phyloP scores from a whole-genome alignment of 306 rosid genomes.

The Malus orientalis region DNA sequence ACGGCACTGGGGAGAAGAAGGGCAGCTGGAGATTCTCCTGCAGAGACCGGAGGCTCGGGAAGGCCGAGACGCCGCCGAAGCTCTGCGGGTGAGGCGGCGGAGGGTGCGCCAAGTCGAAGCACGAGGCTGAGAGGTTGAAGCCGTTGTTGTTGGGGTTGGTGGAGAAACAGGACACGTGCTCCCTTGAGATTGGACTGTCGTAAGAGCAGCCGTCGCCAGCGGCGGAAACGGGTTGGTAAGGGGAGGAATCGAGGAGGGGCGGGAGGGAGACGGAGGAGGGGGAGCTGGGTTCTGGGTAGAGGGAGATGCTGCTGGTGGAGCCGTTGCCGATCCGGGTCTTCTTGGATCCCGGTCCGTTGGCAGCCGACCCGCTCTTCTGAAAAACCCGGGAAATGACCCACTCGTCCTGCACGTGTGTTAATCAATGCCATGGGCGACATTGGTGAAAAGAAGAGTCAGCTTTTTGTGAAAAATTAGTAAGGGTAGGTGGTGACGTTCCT shows the following conservation, averaged over 20 bases:
- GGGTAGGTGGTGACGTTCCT: background rate
- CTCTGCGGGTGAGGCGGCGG: slow-evolving; percentile 6
- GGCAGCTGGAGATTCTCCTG: slow-evolving; percentile 87
- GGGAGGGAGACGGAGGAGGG: slow-evolving; percentile 86
- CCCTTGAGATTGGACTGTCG: slow-evolving; percentile 40
- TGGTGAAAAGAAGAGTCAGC: background rate
- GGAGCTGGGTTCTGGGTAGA: slow-evolving; percentile 63
- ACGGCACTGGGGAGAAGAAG: slow-evolving; percentile 22
- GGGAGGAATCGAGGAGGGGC: slow-evolving; percentile 71
- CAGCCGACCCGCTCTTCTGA: slow-evolving; percentile 40
- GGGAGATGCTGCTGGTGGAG: slow-evolving; percentile 6
- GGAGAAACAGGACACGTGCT: slow-evolving; percentile 99
- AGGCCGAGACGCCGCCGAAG: slow-evolving; percentile 46
- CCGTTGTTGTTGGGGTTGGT: slow-evolving; percentile 30
- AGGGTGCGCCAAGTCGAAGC: slow-evolving; percentile 24
- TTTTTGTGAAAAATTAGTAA: background rate
- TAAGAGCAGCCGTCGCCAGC: slow-evolving; percentile 40
- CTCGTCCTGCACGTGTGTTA: slow-evolving; percentile 50
- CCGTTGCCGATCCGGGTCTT: slow-evolving; percentile 30
- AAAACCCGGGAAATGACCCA: slow-evolving; percentile 97
- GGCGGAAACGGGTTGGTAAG: slow-evolving; percentile 20
- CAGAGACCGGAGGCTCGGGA: slow-evolving; percentile 74
- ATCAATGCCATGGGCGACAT: background rate
- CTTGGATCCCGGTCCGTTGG: slow-evolving; percentile 31
- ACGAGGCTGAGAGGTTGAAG: slow-evolving; percentile 19